Evolutionary conservation across 352 stramenopile species (phyloP).

Genomic region (Globisporangium recalcitrans): DNA sequence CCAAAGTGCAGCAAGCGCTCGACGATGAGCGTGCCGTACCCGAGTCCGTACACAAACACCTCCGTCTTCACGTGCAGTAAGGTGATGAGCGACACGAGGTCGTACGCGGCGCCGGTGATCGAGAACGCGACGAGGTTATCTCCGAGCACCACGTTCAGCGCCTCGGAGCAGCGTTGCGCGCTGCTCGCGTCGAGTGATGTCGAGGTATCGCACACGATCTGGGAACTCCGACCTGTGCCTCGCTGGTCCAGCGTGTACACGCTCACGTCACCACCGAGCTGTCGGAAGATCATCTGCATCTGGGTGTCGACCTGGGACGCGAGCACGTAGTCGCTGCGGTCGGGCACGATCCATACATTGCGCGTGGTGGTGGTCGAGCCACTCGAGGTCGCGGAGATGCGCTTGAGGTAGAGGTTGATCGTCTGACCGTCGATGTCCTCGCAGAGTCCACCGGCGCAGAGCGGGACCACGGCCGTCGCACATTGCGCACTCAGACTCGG

Average conservation of each 20-base stretch:
- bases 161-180: slow-evolving; percentile 16
- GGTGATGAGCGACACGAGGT: slow-evolving; percentile 54
- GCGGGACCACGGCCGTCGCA: slow-evolving; percentile 29
- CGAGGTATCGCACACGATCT: slow-evolving; percentile 28
- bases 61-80: slow-evolving; percentile 31
- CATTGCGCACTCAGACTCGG: slow-evolving; percentile 35
- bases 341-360: slow-evolving; percentile 38
- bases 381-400: slow-evolving; percentile 29
- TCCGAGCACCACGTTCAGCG: slow-evolving; percentile 19
- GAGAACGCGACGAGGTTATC: slow-evolving; percentile 49
- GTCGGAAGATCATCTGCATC: slow-evolving; percentile 42
- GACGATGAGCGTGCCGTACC: slow-evolving; percentile 60
- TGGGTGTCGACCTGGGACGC: slow-evolving; percentile 28
- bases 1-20: slow-evolving; percentile 59
- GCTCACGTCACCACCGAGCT: slow-evolving; percentile 32
- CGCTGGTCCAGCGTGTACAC: slow-evolving; percentile 59
- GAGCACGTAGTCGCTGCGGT: slow-evolving; percentile 23
- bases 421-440: slow-evolving; percentile 32
- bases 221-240: slow-evolving; percentile 41
- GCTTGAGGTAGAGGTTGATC: slow-evolving; percentile 50
- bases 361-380: slow-evolving; percentile 5
- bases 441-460: slow-evolving; percentile 47
- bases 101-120: slow-evolving; percentile 52
- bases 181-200: neutral
- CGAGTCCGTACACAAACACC: slow-evolving; percentile 61